Conservation (phyloP, 768 basidiomycete genomes). For the Pulveroboletus ravenelii region DNA sequence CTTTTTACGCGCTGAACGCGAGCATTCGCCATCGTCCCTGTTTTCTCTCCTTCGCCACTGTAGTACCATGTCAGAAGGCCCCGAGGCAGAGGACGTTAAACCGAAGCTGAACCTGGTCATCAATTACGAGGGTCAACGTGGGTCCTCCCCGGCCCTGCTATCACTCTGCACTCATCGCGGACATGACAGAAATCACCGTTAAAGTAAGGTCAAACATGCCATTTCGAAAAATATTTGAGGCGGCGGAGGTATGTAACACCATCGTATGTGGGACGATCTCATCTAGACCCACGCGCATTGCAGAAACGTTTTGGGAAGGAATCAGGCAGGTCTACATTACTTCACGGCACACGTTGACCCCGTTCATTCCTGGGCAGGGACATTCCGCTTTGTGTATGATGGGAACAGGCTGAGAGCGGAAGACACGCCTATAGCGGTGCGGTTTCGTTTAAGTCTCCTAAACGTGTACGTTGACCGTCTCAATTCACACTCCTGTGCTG, state of each 20-base stretch:
- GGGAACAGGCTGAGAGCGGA: conserved; percentile 44
- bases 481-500: not conserved
- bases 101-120: conserved; percentile 66
- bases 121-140: conserved; percentile 51
- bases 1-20: conserved; percentile 10
- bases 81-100: conserved; percentile 50
- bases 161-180: not conserved
- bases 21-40: not conserved
- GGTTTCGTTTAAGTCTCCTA: conserved; percentile 12
- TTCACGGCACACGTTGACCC: not conserved
- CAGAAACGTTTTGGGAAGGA: conserved; percentile 60
- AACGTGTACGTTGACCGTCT: not conserved
- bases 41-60: not conserved
- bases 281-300: not conserved
- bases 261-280: not conserved
- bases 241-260: conserved; percentile 49
- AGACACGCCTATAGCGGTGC: conserved; percentile 53
- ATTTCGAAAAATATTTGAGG: conserved; percentile 65
- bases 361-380: conserved; percentile 36
- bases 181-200: conserved; percentile 51
- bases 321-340: conserved; percentile 35
- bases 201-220: conserved; percentile 62
- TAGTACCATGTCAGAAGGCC: conserved; percentile 24
- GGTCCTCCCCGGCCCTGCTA: conserved; percentile 9
- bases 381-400: conserved; percentile 58